Base-by-base conservation (phyloP, 2,329 filamentous ascomycete genomes). In the Mycocentrospora acerina region DNA sequence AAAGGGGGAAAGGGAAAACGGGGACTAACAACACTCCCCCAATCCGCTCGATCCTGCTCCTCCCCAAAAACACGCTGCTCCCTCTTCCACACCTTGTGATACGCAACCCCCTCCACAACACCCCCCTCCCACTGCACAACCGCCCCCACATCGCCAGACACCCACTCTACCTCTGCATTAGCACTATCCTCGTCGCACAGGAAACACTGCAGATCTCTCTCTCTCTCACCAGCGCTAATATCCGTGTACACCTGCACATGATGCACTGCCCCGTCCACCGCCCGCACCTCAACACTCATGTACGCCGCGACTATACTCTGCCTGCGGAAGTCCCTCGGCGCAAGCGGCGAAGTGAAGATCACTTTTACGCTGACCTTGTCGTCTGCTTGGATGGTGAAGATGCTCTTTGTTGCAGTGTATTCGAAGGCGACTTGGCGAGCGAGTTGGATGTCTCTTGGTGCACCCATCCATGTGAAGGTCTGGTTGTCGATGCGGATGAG, bases 291-390 rank as follows among this genome's bases (percentile, higher is more conserved):
- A 17, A 86, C 77, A 18, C 85, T 70, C 38, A 90, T 69, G 65
- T 89, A 90, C 1, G 85, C 85, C 46, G 85, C 86, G 13, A 81
- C 72, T 29, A 88, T 69, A 6, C 85, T 88, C 58, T 88, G 84
- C 24, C 84, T 72, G 44, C 75, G 75, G 14, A 85, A 62, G 55
- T 90, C 85, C 19, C 79, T 68, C 1, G 84, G 81, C 13, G 78
- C 84, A 12, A 90, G 73, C 0, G 86, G 84, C 0, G 84, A 87
- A 31, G 88, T 62, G 56, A 90, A 90, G 0, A 79, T 85, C 36
- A 85, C 75, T 13, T 76, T 85, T 72, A 90, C 71, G 38, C 76
- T 68, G 7, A 90, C 73, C 42, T 77, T 76, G 18, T 74, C 74
- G 25, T 64, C 81, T 11, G 85, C 81, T 46, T 81, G 73, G 70